Evolutionary conservation across 495 filamentous ascomycete genomes (phyloP), one percentile per base, ranked within the genome.

Genomic region (Aspergillus egyptiacus): DNA sequence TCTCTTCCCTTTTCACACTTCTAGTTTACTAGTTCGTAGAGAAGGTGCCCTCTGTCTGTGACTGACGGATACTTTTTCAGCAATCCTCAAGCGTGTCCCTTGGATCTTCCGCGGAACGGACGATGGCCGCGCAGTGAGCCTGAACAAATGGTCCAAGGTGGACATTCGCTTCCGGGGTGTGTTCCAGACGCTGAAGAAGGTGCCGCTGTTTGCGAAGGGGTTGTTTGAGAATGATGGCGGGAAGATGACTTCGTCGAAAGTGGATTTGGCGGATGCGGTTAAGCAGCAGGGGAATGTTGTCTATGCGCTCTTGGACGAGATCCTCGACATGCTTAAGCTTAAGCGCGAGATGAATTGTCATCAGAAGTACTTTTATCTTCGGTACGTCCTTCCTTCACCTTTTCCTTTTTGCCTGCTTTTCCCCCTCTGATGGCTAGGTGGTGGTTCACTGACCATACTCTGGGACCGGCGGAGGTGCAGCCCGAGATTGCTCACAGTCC

Each of bases 291-390:
- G 50, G 0, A 54, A 66, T 36, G 61, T 59, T 1, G 27, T 64
- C 11, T 68, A 64, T 45, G 59, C 59, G 25, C 56, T 68, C 22
- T n/a, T 68, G 28, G 49, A 56, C n/a, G 65, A 68, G 34, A 42
- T 68, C 23, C 15, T 56, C 2, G 35, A 48, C 0, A 52, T 54
- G 49, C 0, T 64, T 41, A 39, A 53, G 18, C 54, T 64, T 9
- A 46, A 31, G 6, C 49, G 58, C 2, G 46, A 55, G 25, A 53
- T 36, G 6, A 30, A 33, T n/a, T 44, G 58, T 34, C 25, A 34
- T 4, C 42, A 6, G 27, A 22, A 22, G 6, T 56, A 17, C 37
- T 62, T 53, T 42, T 54, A 23, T 36, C 47, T 63, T 43, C 53
- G 41, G 62, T 65, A 24, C 32, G 58, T 43, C n/a, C n/a, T n/a